Base-by-base conservation (phyloP, 441 rosid species). In the Manihot esculenta region DNA sequence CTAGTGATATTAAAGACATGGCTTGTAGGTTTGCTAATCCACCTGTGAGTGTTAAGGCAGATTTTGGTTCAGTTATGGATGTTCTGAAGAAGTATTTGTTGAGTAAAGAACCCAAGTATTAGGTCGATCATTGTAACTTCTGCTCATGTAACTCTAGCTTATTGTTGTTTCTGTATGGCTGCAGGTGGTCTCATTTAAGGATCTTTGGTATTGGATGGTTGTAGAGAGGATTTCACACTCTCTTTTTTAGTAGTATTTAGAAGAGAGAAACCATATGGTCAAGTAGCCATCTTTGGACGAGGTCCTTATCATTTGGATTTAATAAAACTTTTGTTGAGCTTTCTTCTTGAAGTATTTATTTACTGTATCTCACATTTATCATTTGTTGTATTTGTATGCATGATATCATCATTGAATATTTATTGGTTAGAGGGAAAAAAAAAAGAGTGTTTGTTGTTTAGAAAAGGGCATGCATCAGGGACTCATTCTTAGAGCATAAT, bases 31-130 rank as follows among this genome's bases (percentile, higher is more conserved):
- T 72, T 53, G 88, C 88, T 3, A 88, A 86, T 62, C 89, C 87
- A 17, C 92, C 92, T 0, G 85, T 88, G 69, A 71, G 72, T 42
- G 92, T 86, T 30, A 81, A 69, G 72, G 92, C 87, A 0, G 86
- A 86, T 80, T 88, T 88, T 49, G 87, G 87, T 30, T 78, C 92
- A 0, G 89, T 88, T 30, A 88, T 88, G 89, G 92, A 88, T 77
- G 88, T 83, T 59, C 69, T 88, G 81, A 81, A 83, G 83, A 79
- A 76, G 63, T 80, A 84, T 69, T 75, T 87, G 75, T 54, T 69
- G 78, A 80, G 81, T 54, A 84, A 79, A 65, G 74, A 76, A 8
- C 73, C 80, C 2, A 50, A 38, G 61, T 59, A 73, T 9, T 59
- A 67, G 48, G 45, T 47, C 21, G 41, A 15, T 7, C 76, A 49